Evolutionary conservation across 441 rosid species (phyloP).

Genomic region (Breynia disticha): DNA sequence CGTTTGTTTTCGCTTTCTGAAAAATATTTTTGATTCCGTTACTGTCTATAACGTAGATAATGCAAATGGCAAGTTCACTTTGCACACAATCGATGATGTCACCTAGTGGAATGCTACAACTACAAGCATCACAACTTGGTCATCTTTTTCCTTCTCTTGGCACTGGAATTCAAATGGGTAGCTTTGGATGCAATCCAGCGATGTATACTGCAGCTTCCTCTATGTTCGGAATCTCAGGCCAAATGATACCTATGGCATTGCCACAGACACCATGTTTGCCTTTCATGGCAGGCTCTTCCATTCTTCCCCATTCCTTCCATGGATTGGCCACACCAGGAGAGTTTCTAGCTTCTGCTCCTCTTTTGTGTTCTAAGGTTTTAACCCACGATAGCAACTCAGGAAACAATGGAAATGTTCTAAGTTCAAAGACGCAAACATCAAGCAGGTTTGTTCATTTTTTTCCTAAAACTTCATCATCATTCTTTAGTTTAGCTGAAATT

Average conservation of each 20-base stretch:
- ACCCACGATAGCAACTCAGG: slow-evolving; percentile 1
- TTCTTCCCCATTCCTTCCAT: slow-evolving; percentile 1
- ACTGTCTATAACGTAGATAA: slow-evolving; percentile 26
- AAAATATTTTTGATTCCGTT: not conserved
- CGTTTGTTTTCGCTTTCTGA: not conserved
- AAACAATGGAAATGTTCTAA: too few relatives aligned
- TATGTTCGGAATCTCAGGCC: slow-evolving; percentile 20
- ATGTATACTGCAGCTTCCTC: slow-evolving; percentile 21
- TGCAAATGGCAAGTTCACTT: slow-evolving; percentile 38
- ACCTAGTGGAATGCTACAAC: slow-evolving; percentile 26
- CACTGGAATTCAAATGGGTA: slow-evolving; percentile 26
- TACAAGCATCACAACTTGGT: slow-evolving; percentile 18
- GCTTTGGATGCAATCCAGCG: slow-evolving; percentile 16
- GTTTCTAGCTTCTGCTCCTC: slow-evolving; percentile 10
- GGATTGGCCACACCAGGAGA: slow-evolving; percentile 5
- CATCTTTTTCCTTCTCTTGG: slow-evolving; percentile 29
- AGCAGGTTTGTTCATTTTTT: too few relatives aligned
- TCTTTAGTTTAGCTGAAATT: too few relatives aligned
- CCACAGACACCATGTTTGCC: slow-evolving; percentile 18
- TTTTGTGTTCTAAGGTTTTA: slow-evolving; percentile 15
- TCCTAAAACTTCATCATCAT: too few relatives aligned
- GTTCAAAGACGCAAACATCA: too few relatives aligned
- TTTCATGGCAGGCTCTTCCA: slow-evolving; percentile 12
- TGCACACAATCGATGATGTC: slow-evolving; percentile 29
- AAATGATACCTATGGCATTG: slow-evolving; percentile 21